Evolutionary conservation across 805 yeast species (phyloP), one percentile per base, ranked within the genome.

Genomic region (Ogataea trehaloabstinens): DNA sequence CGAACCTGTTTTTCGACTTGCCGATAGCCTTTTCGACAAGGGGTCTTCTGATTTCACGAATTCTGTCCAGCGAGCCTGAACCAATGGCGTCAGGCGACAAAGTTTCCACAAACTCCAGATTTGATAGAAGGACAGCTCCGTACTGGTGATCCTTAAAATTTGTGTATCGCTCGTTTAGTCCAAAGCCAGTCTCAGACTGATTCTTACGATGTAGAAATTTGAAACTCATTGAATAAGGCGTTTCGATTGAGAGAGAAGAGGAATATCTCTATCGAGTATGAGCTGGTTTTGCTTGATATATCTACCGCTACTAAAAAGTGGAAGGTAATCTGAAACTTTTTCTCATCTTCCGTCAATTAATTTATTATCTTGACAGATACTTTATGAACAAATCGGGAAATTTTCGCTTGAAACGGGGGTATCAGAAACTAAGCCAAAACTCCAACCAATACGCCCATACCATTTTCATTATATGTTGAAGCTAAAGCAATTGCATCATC

Each of bases 1-100:
- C 38, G 28, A 48, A 48, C 15, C 49, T 31, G 18, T 48, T 48
- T 28, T 35, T 45, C 3, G 52, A 37, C 20, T 44, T 45, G 10
- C 42, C 39, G 7, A 42, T 20, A 19, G 29, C 33, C 28, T 33
- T 34, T 15, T 38, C 38, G 11, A 38, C 16, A 18, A 28, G 24
- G 4, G 42, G 34, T 16, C 24, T 34, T 22, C 32, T 38, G 8
- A 38, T 38, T 29, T 38, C 35, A 24, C 38, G 31, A 6, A 29
- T 10, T n/a, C 28, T 38, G 5, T 28, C 12, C 12, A 12, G 22
- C n/a, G 19, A 12, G 15, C 28, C 31, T 19, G 28, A n/a, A 27
- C n/a, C 18, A 2, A 38, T 31, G 13, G 16, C 30, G 18, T 19
- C 18, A 6, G 42, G 38, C 2, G 40, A 39, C 13, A 42, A 31